Evolutionary conservation across 2,329 filamentous ascomycete genomes (phyloP).

Genomic region (Pseudocercospora fuligena): DNA sequence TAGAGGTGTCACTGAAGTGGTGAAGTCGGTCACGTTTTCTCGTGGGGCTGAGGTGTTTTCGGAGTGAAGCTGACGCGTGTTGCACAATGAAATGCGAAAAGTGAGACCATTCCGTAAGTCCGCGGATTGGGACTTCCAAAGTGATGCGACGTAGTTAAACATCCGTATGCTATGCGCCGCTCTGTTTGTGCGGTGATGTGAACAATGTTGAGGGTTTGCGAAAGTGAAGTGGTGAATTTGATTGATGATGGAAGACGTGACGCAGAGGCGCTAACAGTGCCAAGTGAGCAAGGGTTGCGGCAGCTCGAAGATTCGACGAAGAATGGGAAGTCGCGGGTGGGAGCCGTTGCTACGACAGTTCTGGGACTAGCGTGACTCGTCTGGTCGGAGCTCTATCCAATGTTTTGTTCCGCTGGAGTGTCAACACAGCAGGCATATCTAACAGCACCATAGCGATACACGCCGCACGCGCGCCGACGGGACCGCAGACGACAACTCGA

Average conservation of each 20-base stretch:
- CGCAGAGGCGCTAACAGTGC: background rate
- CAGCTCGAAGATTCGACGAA: background rate
- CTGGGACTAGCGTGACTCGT: background rate
- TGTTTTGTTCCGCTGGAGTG: background rate
- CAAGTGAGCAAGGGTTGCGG: background rate
- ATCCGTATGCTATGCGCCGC: background rate
- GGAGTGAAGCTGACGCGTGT: background rate
- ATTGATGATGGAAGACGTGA: background rate
- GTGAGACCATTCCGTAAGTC: background rate
- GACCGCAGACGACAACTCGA: constrained; percentile 5
- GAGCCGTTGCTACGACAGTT: background rate
- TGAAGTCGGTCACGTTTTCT: background rate
- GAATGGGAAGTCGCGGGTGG: background rate
- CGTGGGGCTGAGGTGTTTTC: background rate
- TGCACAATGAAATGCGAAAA: background rate
- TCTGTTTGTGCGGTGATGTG: background rate
- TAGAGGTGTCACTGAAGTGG: background rate
- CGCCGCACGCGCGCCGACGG: constrained; percentile 11
- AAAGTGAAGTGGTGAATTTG: background rate
- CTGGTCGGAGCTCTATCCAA: background rate
- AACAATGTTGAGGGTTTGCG: background rate
- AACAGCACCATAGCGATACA: constrained; percentile 1
- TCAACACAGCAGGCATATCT: constrained; percentile 6
- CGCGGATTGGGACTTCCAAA: background rate
- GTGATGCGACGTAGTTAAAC: background rate